Evolutionary conservation across 768 basidiomycete species (phyloP).

Genomic region (Pisolithus orientalis): DNA sequence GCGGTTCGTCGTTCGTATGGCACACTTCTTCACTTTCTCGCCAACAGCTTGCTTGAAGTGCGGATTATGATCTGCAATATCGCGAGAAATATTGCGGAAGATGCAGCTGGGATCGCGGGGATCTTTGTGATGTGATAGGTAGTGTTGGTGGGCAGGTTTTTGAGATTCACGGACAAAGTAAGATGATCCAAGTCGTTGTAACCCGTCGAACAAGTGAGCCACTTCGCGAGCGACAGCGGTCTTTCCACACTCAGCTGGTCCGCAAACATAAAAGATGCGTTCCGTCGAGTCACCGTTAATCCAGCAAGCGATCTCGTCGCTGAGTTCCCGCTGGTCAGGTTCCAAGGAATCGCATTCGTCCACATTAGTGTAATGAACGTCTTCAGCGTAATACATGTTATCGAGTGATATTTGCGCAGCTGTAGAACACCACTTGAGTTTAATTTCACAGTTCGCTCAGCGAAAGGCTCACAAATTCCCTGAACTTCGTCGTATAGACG

Average conservation of each 20-base stretch:
- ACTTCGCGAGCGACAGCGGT: constrained; percentile 27
- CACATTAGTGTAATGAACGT: constrained; percentile 14
- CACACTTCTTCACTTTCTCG: constrained; percentile 13
- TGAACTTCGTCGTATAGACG: constrained; percentile 1
- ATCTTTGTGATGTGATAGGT: constrained; percentile 3
- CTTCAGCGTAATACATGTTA: constrained; percentile 13
- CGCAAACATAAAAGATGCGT: constrained; percentile 23
- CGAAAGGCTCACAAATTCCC: background rate
- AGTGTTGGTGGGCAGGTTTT: constrained; percentile 14
- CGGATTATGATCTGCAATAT: constrained; percentile 27
- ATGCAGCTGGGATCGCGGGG: constrained; percentile 18
- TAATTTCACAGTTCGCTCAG: background rate
- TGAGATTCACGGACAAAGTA: constrained; percentile 18
- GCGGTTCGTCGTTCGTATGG: constrained; percentile 15
- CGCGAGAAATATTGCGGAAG: constrained; percentile 29
- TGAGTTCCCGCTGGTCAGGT: constrained; percentile 4
- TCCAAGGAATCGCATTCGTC: constrained; percentile 8
- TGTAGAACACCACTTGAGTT: background rate
- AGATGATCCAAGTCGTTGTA: constrained; percentile 26
- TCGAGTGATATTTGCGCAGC: constrained; percentile 9
- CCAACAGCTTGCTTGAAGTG: constrained; percentile 17
- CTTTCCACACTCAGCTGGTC: constrained; percentile 25
- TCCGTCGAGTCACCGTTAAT: constrained; percentile 6
- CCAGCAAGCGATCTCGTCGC: constrained; percentile 17
- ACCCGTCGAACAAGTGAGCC: constrained; percentile 19